Conservation (phyloP, 75 land plant genomes). For the Ceratopteris richardii region DNA sequence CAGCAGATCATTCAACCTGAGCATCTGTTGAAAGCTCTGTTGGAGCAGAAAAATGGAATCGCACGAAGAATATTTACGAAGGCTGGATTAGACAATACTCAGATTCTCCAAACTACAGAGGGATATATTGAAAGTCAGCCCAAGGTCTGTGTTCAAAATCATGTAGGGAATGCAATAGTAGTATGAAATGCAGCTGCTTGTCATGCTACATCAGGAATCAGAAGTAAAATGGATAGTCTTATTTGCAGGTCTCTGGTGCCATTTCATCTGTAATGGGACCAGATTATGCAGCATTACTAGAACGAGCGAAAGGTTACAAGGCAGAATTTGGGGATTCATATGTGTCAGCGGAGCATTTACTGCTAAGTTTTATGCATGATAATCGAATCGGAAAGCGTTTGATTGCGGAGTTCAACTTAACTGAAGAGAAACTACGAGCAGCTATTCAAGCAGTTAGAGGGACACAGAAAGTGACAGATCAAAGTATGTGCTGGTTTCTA, state of each 20-base stretch:
- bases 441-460: slow-evolving; percentile 60
- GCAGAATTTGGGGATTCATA: slow-evolving; percentile 72
- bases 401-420: slow-evolving; percentile 52
- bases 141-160: not conserved
- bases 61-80: slow-evolving; percentile 69
- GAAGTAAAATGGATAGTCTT: too few species aligned
- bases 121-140: slow-evolving; percentile 26
- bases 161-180: not conserved
- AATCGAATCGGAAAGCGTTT: slow-evolving; percentile 61
- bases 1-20: slow-evolving; percentile 75
- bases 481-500: slow-evolving; percentile 29
- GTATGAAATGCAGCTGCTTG: not conserved
- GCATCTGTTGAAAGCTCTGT: slow-evolving; percentile 70
- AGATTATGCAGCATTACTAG: slow-evolving; percentile 40
- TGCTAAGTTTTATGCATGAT: slow-evolving; percentile 52
- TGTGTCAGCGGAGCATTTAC: slow-evolving; percentile 72
- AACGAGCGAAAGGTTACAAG: slow-evolving; percentile 48
- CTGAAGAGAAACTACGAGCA: slow-evolving; percentile 36
- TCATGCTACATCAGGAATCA: too few species aligned
- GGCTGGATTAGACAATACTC: slow-evolving; percentile 60
- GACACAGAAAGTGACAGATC: slow-evolving; percentile 69
- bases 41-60: slow-evolving; percentile 78
- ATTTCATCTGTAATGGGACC: slow-evolving; percentile 30
- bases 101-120: slow-evolving; percentile 62
- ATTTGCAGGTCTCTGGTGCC: not conserved